Base-by-base conservation (phyloP, 306 rosid genomes). In the Clitoria ternatea region DNA sequence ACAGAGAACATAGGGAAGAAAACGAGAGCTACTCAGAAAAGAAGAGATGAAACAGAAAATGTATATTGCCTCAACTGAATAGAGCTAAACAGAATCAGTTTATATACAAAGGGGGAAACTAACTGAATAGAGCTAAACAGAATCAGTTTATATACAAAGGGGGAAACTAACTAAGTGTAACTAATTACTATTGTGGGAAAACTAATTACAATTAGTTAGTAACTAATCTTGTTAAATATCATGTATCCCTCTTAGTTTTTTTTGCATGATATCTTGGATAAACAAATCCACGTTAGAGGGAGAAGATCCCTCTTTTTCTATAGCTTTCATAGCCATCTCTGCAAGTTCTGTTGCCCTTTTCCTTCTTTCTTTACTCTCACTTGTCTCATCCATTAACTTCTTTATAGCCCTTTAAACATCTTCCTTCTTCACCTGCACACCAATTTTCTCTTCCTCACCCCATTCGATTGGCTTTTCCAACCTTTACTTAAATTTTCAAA, bases 301-400 rank as follows among this genome's bases (percentile, higher is more conserved):
- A 54, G 96, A 90, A 44, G 96, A 84, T 2, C 96, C 92, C 0
- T 84, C 96, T 72, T 64, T 84, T 78, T 81, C 76, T 1, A 73
- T 73, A 2, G 87, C 88, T 14, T 26, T 72, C 50, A 66, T 75
- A 6, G 84, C 88, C 83, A 49, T 73, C 7, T 69, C 39, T 0
- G 65, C 80, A 9, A 85, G 45, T 64, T 83, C 44, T 17, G 17
- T 78, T 2, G 55, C 36, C 66, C 65, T 61, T 26, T 37, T 29
- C 43, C 82, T 84, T 47, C 82, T 82, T 66, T 70, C 86, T 44
- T 80, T 69, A 47, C 80, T 47, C 39, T 63, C 82, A 1, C 54
- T 44, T 32, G 71, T 65, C 48, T 68, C 77, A 59, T 52, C 79
- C 81, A 84, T 74, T 22, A 82, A 19, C 45, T n/a, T 69, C 5